Base-by-base conservation (phyloP, 129 eudicot genomes). In the Mikania micrantha region DNA sequence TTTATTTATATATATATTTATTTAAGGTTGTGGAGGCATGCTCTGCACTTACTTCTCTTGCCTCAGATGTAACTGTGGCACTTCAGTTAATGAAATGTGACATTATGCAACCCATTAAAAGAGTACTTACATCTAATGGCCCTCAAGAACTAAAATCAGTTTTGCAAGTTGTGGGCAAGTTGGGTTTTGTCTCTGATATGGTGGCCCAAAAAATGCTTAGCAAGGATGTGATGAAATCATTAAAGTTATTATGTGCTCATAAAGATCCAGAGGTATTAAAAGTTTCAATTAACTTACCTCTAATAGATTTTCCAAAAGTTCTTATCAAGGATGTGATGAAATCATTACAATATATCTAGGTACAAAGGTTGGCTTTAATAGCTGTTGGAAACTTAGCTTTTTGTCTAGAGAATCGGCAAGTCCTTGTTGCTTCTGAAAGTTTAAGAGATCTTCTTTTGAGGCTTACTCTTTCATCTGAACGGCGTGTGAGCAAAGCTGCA, bases 21-120 rank as follows among this genome's bases (percentile, higher is more conserved):
- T 66, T 50, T 67, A 78, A 94, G 99, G 97, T 94, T 60, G 97
- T 87, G 75, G 95, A 94, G 85, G 99, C 99, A 32, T 89, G 97
- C 79, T 84, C 82, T 65, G 99, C 99, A 50, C 99, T 94, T 60
- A 80, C 95, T 8, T 86, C 97, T 66, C 99, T 94, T 75, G 99
- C 99, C 39, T 78, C 93, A 68, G 95, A 94, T 83, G 85, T 86
- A 58, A 57, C 85, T 72, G 99, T 89, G 77, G 97, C 97, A 56
- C 73, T 90, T 86, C 89, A 85, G 56, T 84, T 94, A 59, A 87
- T 89, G 76, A 94, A 94, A 78, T 85, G 95, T 75, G 99, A 94
- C 84, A 87, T 94, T 53, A 87, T 94, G 94, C 86, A 90, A 78
- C 97, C 99, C 27, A 78, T 94, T 28, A 94, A 90, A 77, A 79